These are phyloP conservation scores for Acacia confusa DNA, from an alignment of 306 rosid species.

Conservation along the genomic window DNA sequence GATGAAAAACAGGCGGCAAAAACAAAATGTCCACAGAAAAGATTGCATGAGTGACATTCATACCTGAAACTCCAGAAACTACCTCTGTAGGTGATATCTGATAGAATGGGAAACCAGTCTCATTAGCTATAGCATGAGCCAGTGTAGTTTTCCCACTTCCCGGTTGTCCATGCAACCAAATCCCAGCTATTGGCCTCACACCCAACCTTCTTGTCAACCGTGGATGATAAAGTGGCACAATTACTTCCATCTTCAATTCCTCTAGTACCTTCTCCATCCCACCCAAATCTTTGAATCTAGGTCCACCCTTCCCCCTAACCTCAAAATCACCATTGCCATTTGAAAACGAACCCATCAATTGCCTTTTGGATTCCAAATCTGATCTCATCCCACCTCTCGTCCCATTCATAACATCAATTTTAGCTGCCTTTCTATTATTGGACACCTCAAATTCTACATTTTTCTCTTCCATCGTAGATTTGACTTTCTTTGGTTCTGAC, in stretches of 20 bases:
- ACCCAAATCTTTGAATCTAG: constrained; percentile 67
- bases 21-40: too few species aligned
- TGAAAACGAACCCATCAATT: constrained; percentile 25
- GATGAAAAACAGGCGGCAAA: too few species aligned
- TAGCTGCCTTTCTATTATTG: constrained; percentile 23
- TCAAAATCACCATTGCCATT: constrained; percentile 27
- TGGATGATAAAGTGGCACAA: constrained; percentile 57
- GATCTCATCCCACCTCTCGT: constrained; percentile 20
- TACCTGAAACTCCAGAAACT: constrained; percentile 79
- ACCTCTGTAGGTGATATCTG: constrained; percentile 69
- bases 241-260: constrained; percentile 61
- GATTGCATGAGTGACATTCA: not conserved
- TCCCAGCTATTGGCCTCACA: constrained; percentile 59
- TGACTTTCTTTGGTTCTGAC: constrained; percentile 23
- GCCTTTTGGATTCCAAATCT: constrained; percentile 19
- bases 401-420: constrained; percentile 31
- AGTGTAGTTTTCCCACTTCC: constrained; percentile 89
- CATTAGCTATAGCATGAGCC: constrained; percentile 87
- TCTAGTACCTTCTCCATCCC: constrained; percentile 63
- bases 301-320: constrained; percentile 53
- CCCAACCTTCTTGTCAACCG: constrained; percentile 53
- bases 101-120: constrained; percentile 71
- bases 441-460: constrained; percentile 59
- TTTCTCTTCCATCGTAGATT: constrained; percentile 39
- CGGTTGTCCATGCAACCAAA: constrained; percentile 75